These are phyloP conservation scores for Mucor circinelloides DNA, from an alignment of 371 early-diverging fungal species.

Conservation along the genomic window DNA sequence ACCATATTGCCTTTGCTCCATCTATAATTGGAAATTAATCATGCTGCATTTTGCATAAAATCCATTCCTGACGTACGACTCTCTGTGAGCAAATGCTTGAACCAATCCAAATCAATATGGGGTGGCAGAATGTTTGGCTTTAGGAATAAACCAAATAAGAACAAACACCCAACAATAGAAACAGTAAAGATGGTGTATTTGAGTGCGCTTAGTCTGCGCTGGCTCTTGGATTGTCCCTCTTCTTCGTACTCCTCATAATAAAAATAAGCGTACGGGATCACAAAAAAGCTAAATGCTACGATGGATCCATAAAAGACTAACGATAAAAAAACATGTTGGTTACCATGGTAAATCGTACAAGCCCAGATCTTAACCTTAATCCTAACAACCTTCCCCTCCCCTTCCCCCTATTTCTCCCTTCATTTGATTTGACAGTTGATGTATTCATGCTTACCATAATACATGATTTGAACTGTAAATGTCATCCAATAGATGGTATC, in stretches of 20 bases:
- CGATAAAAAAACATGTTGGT: background rate
- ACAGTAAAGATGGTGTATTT: conserved; percentile 41
- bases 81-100: conserved; percentile 33
- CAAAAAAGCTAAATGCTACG: conserved; percentile 41
- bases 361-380: background rate
- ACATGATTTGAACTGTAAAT: conserved; percentile 39
- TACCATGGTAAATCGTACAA: background rate
- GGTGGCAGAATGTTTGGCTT: conserved; percentile 31
- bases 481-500: conserved; percentile 48
- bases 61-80: conserved; percentile 32
- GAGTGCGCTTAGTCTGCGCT: conserved; percentile 20
- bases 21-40: conserved; percentile 25
- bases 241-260: conserved; percentile 54
- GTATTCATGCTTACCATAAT: conserved; percentile 44
- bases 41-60: background rate
- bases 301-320: conserved; percentile 48
- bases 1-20: conserved; percentile 53
- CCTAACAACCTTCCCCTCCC: background rate
- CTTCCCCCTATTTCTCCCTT: background rate
- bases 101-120: conserved; percentile 51
- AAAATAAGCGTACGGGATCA: conserved; percentile 59
- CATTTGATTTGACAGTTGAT: background rate
- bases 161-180: conserved; percentile 25
- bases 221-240: conserved; percentile 4
- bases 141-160: conserved; percentile 43